These are phyloP conservation scores for Saccharomyces hybrid DNA, from an alignment of 1,139 yeast genomes.

Conservation along the genomic window DNA sequence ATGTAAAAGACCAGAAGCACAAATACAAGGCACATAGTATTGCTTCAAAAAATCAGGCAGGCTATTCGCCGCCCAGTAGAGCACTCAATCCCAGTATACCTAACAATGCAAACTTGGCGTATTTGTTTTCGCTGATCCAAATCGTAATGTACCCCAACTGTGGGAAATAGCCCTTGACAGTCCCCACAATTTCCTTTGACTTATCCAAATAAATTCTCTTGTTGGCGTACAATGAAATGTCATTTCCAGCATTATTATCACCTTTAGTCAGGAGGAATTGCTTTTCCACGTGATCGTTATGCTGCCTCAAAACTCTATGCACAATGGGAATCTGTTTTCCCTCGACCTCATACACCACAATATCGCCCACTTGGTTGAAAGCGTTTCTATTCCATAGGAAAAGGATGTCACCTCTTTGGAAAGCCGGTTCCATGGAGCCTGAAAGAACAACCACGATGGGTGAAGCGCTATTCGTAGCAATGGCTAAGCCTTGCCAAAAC, in stretches of 20 bases:
- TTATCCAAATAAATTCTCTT: slow-evolving; percentile 72
- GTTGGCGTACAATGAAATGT: slow-evolving; percentile 73
- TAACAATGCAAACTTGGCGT: slow-evolving; percentile 27
- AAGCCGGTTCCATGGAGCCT: slow-evolving; percentile 99
- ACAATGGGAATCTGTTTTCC: slow-evolving; percentile 88
- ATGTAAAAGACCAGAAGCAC: no score
- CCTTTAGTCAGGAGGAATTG: slow-evolving; percentile 72
- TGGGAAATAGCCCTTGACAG: slow-evolving; percentile 90
- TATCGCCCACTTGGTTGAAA: slow-evolving; percentile 72
- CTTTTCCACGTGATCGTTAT: slow-evolving; percentile 17
- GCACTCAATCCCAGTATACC: slow-evolving; percentile 28
- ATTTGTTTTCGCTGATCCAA: slow-evolving; percentile 70
- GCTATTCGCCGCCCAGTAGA: slow-evolving; percentile 21
- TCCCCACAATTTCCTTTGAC: slow-evolving; percentile 73
- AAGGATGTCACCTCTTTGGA: slow-evolving; percentile 93
- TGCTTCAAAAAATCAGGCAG: no score
- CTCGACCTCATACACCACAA: slow-evolving; percentile 86
- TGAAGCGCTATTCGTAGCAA: slow-evolving; percentile 75
- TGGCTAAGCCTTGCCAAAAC: slow-evolving; percentile 80
- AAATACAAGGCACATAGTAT: no score
- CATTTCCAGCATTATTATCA: slow-evolving; percentile 91
- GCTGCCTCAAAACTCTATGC: slow-evolving; percentile 82
- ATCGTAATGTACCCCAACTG: slow-evolving; percentile 87
- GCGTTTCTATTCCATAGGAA: slow-evolving; percentile 82
- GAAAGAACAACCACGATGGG: slow-evolving; percentile 96